A percentile compares a stretch with the other conserved stretches of the same genome.
These are phyloP conservation scores for Lepidopterella palustris DNA, from an alignment of 495 filamentous ascomycete species.

Conservation along the genomic window DNA sequence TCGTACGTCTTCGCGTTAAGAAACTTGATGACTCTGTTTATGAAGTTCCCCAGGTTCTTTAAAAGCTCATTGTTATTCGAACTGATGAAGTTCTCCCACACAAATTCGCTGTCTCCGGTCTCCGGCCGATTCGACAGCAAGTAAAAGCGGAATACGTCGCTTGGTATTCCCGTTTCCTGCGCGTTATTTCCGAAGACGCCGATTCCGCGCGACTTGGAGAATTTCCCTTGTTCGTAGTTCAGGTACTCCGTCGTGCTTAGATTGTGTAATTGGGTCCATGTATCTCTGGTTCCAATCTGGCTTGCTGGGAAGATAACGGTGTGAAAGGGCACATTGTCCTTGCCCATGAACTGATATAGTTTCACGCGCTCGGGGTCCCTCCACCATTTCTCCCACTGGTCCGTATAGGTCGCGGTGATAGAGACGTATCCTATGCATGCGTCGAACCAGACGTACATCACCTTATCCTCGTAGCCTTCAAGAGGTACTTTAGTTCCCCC, in stretches of 20 bases:
- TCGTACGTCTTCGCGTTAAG: conserved; percentile 58
- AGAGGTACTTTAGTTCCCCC: conserved; percentile 74
- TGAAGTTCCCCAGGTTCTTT: conserved; percentile 84
- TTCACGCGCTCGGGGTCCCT: conserved; percentile 76
- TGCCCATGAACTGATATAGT: conserved; percentile 95
- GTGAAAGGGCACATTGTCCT: conserved; percentile 91
- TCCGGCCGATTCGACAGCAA: conserved; percentile 81
- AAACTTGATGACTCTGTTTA: conserved; percentile 90
- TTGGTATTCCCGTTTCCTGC: conserved; percentile 74
- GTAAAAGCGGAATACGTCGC: conserved; percentile 90
- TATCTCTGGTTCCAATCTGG: conserved; percentile 71
- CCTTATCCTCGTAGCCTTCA: conserved; percentile 61
- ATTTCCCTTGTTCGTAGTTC: conserved; percentile 91
- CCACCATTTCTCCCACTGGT: conserved; percentile 93
- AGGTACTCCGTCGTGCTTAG: conserved; percentile 88
- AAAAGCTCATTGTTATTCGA: conserved; percentile 86
- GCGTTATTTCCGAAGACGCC: conserved; percentile 88
- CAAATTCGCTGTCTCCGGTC: conserved; percentile 78
- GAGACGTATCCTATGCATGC: conserved; percentile 92
- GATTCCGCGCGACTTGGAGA: conserved; percentile 81
- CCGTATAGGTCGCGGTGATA: conserved; percentile 86
- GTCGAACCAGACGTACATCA: conserved; percentile 96
- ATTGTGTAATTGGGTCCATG: conserved; percentile 84
- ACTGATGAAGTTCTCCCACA: conserved; percentile 74
- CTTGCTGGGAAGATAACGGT: conserved; percentile 83